Evolutionary conservation across 371 early-diverging fungal genomes (phyloP), one percentile per base, ranked within the genome.

Genomic region (Mortierella polycephala): DNA sequence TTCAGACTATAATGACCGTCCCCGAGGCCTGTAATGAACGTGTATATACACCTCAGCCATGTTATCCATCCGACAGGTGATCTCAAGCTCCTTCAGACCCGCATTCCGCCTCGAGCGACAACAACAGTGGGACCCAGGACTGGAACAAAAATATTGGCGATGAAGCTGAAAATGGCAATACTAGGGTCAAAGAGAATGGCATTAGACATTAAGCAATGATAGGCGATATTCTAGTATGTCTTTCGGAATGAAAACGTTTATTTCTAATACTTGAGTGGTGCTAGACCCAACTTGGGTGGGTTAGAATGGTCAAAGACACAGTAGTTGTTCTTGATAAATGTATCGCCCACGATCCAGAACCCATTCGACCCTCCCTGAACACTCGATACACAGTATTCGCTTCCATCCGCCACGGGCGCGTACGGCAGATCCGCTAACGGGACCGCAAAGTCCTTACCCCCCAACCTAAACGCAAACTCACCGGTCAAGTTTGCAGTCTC

Each of bases 281-380:
- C 75, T 9, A 70, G 60, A 40, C 75, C 70, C 8, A 75, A 53
- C 51, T 58, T 54, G 9, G 74, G 64, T 9, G 44, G 30, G 4
- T 55, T 20, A 5, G 51, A 60, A 13, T 82, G 81, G 37, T 80
- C 67, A 57, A 86, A 86, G 23, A 86, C 82, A 39, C 77, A 77
- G 54, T 86, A 85, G 68, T 81, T 75, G 67, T 83, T 82, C 81
- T 84, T 85, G 64, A 86, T 65, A 44, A 84, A 86, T n/a, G 75
- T 68, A 57, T 85, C 83, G 0, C 86, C 85, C 55, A 86, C 45
- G 30, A 86, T 81, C 76, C 76, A 70, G 23, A 75, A 59, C 3
- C 56, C 39, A 20, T 55, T 54, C 61, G 56, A 47, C 0, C 67
- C 70, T 40, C 66, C 75, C 46, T 75, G 75, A 12, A 75, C 44